Evolutionary conservation across 78 protist species (phyloP), one percentile per base, ranked within the genome.

Genomic region (Cyanophora paradoxa): DNA sequence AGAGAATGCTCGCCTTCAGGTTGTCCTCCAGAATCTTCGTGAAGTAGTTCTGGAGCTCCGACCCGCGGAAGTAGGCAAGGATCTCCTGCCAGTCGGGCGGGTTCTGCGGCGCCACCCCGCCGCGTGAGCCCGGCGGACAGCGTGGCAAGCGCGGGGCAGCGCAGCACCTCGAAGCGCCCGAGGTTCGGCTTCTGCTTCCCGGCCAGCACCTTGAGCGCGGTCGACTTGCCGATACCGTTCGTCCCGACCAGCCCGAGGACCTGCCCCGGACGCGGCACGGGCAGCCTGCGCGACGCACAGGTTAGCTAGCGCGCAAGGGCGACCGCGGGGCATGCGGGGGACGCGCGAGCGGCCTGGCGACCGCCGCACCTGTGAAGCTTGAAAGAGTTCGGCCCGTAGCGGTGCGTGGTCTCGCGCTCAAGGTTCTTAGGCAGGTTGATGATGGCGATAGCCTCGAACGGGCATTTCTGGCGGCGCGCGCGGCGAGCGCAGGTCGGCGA

Each of bases 141-240:
- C n/a, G n/a, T n/a, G n/a, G n/a, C n/a, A n/a, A n/a, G n/a, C n/a
- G n/a, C n/a, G n/a, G n/a, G n/a, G n/a, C n/a, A n/a, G n/a, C n/a
- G n/a, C n/a, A 44, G 28, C 19, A 72, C 92, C 8, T 26, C 89
- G 57, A 81, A 94, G 13, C 76, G 50, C 37, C 99, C 99, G 28
- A 98, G 90, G 78, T 98, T 98, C 65, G 99, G 99, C 72, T 95
- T 97, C 75, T 85, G 62, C 74, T 92, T 92, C 67, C 94, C 98
- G 1, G 97, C 90, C 22, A 98, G 90, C 42, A 98, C 87, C 80
- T 90, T 87, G 46, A 98, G 92, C 0, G 99, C 99, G 0, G 99
- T 98, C 31, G 96, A 82, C 92, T 98, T 98, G 59, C 99, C 99
- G 71, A 94, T 96, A 73, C 99, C 99, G 86, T 96, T 97, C 30